Base-by-base conservation (phyloP, 2,329 filamentous ascomycete species). In the Penicillium sp. region DNA sequence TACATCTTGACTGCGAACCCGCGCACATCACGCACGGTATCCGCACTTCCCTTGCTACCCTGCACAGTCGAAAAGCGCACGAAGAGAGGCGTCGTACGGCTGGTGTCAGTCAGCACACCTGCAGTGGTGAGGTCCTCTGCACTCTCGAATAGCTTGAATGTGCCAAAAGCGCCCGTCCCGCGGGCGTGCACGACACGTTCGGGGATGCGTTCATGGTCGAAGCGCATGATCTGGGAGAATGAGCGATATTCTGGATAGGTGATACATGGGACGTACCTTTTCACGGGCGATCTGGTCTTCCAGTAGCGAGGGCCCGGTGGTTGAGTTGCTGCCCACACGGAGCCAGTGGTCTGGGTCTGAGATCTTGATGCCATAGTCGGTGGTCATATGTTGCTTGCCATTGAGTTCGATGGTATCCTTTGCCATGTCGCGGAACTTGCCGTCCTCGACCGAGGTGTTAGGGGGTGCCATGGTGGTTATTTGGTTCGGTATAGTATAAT, bases 1-100 rank as follows among this genome's bases (percentile, higher is more conserved):
- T 89, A 89, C 59, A 87, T 82, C 66, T 87, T 88, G 52, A 87
- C 69, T 0, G 87, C 86, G 53, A 91, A 93, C 1, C 87, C 87
- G 29, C 86, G 80, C 2, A 89, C 85, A 72, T 93, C 87, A n/a
- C 87, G 80, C 1, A 89, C 87, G 0, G 86, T 90, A 62, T 93
- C 87, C 5, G 86, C 85, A 42, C 83, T 87, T 10, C 87, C 87
- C 27, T 82, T 77, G 61, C 81, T 87, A 6, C 85, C 86, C 1
- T 87, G 75, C 0, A 88, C 87, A 0, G 87, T 91, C 0, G 86
- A 91, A 66, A 93, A 90, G 0, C 87, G 82, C 13, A 86, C 60
- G 60, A 88, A 87, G 1, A 87, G 72, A 0, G 69, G 69, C 2
- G 85, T 89, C 27, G 76, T 78, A 24, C 82, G 77, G 0, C 78